phyloP scores from a whole-genome alignment of 257 asterid species.

The Apocynum venetum region DNA sequence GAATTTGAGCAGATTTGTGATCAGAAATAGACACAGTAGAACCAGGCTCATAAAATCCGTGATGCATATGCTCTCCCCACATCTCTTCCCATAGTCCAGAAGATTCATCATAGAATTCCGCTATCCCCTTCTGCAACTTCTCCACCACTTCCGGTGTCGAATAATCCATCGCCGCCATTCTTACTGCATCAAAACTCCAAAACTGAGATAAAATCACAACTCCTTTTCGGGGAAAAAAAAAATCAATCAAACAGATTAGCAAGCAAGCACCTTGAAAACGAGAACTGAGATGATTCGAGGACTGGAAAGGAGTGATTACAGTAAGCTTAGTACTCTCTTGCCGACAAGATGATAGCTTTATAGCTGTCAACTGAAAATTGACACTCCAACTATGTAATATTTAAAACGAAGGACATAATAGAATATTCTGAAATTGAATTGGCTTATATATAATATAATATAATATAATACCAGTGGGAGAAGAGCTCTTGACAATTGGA shows the following conservation, averaged over 20 bases:
- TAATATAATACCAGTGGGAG: not conserved
- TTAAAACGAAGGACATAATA: not conserved
- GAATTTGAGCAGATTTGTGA: constrained; percentile 89
- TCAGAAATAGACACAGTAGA: constrained; percentile 55
- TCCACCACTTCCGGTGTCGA: not conserved
- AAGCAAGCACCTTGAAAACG: constrained; percentile 3
- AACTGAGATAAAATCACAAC: not conserved
- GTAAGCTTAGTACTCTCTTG: not conserved
- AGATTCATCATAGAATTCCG: constrained; percentile 88
- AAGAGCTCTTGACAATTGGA: not conserved
- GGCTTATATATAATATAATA: not conserved
- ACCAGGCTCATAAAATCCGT: constrained; percentile 67
- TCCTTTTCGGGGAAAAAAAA: not conserved
- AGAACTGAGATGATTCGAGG: not conserved
- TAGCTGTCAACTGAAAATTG: not conserved
- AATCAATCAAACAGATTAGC: not conserved
- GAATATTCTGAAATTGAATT: not conserved
- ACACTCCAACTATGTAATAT: not conserved
- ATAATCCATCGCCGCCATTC: not conserved
- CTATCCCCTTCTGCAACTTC: constrained; percentile 74
- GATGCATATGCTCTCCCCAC: constrained; percentile 99
- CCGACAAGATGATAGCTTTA: not conserved
- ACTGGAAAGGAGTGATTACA: not conserved
- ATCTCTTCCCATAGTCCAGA: constrained; percentile 86
- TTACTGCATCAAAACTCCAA: not conserved